Evolutionary conservation across 371 early-diverging fungal species (phyloP), one percentile per base, ranked within the genome.

Genomic region (Saksenaea oblongispora): DNA sequence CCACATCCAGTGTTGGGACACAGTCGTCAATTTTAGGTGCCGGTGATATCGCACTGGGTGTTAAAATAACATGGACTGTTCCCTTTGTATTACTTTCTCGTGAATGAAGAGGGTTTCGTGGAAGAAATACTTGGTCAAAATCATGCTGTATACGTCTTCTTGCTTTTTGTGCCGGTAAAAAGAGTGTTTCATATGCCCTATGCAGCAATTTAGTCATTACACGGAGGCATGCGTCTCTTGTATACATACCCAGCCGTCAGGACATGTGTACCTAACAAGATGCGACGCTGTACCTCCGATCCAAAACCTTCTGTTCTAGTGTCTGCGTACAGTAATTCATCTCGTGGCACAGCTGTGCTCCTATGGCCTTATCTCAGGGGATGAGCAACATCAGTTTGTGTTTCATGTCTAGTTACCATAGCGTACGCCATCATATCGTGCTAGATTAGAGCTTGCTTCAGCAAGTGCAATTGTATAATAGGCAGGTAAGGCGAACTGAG

Each of bases 391-490:
- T 22, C 0, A n/a, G 0, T 26, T 31, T 2, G 26, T 37, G 27
- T 26, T 13, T 54, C 3, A 22, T n/a, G n/a, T 4, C 0, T 10
- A 62, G 58, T 60, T 68, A 80, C 95, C 97, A 73, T 90, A 96
- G 56, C 93, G 84, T 13, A 94, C 67, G 1, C 98, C 98, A 73
- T 95, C 95, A 63, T 85, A 97, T 58, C 94, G 79, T 56, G 96
- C 89, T 64, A 97, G 67, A 67, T 95, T 96, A 15, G 94, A 95
- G 13, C 91, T 89, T 4, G 98, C 97, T 74, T 97, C 98, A 10
- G 96, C 95, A 8, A 91, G 83, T 3, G 95, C 96, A 54, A 97
- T 71, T 0, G 91, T 89, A 65, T 95, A 93, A 72, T 97, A 97
- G 1, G 94, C 86, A 14, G 96, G 84, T 22, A 97, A 82, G 2